A percentile compares a stretch with the other conserved stretches of the same genome.
phyloP scores from a whole-genome alignment of 2,329 filamentous ascomycete species.

The Akanthomyces uredinophilus region DNA sequence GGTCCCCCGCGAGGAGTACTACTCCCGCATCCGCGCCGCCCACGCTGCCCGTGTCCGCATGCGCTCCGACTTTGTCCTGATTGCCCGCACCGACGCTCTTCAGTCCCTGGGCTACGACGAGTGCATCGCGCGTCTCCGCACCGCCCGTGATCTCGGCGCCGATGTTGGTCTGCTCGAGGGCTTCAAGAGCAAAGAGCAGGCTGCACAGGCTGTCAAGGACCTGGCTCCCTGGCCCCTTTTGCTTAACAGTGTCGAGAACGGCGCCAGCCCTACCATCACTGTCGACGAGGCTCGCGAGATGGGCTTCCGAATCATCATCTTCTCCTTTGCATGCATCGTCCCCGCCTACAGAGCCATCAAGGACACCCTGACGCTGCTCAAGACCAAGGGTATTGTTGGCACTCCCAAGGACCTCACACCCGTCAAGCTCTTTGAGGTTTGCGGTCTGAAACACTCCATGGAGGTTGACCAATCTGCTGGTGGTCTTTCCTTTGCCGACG shows the following conservation, averaged over 20 bases:
- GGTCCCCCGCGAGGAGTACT: slow-evolving; percentile 47
- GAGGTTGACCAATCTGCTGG: slow-evolving; percentile 37
- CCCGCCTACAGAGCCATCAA: slow-evolving; percentile 41
- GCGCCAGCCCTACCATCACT: slow-evolving; percentile 49
- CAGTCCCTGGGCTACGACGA: slow-evolving; percentile 54
- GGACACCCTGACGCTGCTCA: slow-evolving; percentile 34
- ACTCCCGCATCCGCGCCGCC: slow-evolving; percentile 52
- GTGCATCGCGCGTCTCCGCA: slow-evolving; percentile 44
- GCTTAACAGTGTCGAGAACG: slow-evolving; percentile 54
- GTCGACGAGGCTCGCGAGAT: slow-evolving; percentile 48
- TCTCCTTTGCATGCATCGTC: slow-evolving; percentile 44
- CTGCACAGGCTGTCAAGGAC: slow-evolving; percentile 38
- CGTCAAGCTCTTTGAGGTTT: slow-evolving; percentile 45
- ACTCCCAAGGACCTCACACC: slow-evolving; percentile 41
- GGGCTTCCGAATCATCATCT: slow-evolving; percentile 57
- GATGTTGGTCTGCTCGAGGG: slow-evolving; percentile 59
- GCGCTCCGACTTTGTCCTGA: slow-evolving; percentile 56
- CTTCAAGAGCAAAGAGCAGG: slow-evolving; percentile 47
- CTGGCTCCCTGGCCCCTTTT: slow-evolving; percentile 47
- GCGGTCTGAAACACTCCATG: slow-evolving; percentile 46
- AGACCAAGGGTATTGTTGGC: slow-evolving; percentile 32
- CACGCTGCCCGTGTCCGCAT: slow-evolving; percentile 42
- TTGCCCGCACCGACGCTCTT: slow-evolving; percentile 59
- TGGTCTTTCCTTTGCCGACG: slow-evolving; percentile 15
- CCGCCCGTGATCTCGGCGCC: slow-evolving; percentile 49